A percentile compares a stretch with the other conserved stretches of the same genome.
Conservation (phyloP, 164 flowering plant genomes). For the Macadamia tetraphylla region DNA sequence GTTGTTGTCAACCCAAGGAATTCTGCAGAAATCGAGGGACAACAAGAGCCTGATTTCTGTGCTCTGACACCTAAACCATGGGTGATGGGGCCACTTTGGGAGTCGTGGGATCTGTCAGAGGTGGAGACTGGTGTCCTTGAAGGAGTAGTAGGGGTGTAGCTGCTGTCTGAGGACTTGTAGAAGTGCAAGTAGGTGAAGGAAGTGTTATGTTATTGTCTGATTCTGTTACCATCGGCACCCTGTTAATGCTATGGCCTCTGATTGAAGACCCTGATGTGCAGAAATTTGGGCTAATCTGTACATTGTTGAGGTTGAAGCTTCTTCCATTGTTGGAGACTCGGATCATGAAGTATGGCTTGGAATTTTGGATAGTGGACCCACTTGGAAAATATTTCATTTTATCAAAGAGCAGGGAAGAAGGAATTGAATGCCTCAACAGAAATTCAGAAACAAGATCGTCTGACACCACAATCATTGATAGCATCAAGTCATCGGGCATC, state of each 20-base stretch:
- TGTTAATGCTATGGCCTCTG: constrained; percentile 84
- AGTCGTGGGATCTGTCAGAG: constrained; percentile 7
- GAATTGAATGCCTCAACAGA: constrained; percentile 66
- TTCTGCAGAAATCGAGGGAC: neutral
- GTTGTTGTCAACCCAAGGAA: neutral
- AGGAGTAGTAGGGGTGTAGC: constrained; percentile 15
- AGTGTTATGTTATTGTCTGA: constrained; percentile 10
- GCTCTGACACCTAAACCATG: neutral
- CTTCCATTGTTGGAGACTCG: constrained; percentile 47
- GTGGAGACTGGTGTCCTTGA: constrained; percentile 5
- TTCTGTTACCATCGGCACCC: constrained; percentile 26
- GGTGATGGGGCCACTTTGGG: constrained; percentile 14
- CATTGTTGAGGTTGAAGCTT: constrained; percentile 51
- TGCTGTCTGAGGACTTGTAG: constrained; percentile 5
- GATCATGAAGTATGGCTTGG: constrained; percentile 30
- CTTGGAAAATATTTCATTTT: constrained; percentile 50
- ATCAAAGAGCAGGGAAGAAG: constrained; percentile 59
- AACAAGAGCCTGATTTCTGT: constrained; percentile 15
- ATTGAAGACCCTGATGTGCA: constrained; percentile 53
- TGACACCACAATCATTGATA: constrained; percentile 31
- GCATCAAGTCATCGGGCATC: constrained; percentile 69
- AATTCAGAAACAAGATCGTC: constrained; percentile 33
- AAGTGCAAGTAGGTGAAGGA: constrained; percentile 6
- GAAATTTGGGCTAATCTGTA: constrained; percentile 58
- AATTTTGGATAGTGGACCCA: constrained; percentile 54